Base-by-base conservation (phyloP, 2,329 filamentous ascomycete species). In the Phialophora tarda region DNA sequence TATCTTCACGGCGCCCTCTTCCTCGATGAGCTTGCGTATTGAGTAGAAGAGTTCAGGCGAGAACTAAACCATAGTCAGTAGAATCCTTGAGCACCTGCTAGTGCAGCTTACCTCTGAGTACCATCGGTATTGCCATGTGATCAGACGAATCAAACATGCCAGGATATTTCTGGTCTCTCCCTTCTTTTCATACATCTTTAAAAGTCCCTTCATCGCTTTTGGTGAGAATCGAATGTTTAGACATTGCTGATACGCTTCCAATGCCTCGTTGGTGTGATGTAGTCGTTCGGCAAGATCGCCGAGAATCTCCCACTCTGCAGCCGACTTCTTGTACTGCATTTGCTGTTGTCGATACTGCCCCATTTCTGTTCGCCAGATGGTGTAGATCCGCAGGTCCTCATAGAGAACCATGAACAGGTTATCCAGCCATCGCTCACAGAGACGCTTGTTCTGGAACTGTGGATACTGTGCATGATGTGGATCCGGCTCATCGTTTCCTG, bases 351-450 rank as follows among this genome's bases (percentile, higher is more conserved):
- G 89, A 77, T 93, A 97, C 77, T 98, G 94, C 0, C 93, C 91
- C 88, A 98, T 95, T 78, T 99, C 95, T 0, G 95, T 98, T 64
- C 95, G 90, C 95, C 95, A 99, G 78, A 99, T 99, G 12, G 95
- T 99, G 82, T 99, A 99, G 54, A 99, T 94, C 58, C 95, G 91
- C 21, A 99, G 85, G 75, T 99, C 95, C 78, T 99, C 95, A 77
- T 99, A 99, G 2, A 99, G 85, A 0, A 98, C 95, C 95, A 99
- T 99, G 82, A 99, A 99, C 24, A 99, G 85, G 74, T 96, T 98
- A 79, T 99, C 95, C 2, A 99, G 86, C 95, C 95, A 99, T 72
- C 95, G 89, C 79, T 99, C 95, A 75, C 95, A 99, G 0, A 99
- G 86, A 0, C 95, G 90, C 82, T 99, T 99, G 79, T 97, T 97